Evolutionary conservation across 2,329 filamentous ascomycete genomes (phyloP), one percentile per base, ranked within the genome.

Genomic region (Colletotrichum kahawae): DNA sequence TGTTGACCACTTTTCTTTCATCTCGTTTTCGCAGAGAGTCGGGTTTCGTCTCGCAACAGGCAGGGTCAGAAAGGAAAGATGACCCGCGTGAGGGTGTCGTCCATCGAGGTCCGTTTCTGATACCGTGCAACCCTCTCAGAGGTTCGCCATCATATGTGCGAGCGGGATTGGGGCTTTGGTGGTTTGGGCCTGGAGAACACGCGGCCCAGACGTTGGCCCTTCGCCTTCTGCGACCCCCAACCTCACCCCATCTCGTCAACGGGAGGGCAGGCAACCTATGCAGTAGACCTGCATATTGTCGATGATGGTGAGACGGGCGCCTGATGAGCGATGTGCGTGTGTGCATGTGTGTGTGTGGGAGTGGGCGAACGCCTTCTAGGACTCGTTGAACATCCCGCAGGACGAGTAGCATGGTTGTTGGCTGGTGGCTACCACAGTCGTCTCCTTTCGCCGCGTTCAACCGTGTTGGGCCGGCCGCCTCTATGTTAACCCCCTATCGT

Each of bases 41-140:
- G n/a, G 34, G 57, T n/a, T 29, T n/a, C 18, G 62, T 65, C 62
- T 51, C 36, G 62, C 34, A 43, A 34, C 7, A 34, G 31, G 24
- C 31, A 27, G 27, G 29, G 51, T 43, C 16, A 57, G 29, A 67
- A 34, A 43, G 24, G 65, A 57, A 36, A 38, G 5, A 38, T 71
- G 67, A 54, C 67, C 60, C 16, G 71, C 48, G 57, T 59, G 29
- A 57, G 62, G 71, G 67, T 60, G 69, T 67, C 36, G 69, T 48
- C 63, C 51, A 60, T 24, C 70, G 67, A 33, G 36, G 67, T n/a
- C 54, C 24, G 38, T 64, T 59, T 59, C 54, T 38, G 36, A 68
- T 56, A 68, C 34, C n/a, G 27, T 14, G 38, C 34, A 29, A 38
- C 21, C 24, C n/a, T 38, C 33, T 56, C 16, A 14, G 57, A 27